These are phyloP conservation scores for Zelopaecilomyces penicillatus DNA, from an alignment of 2,329 filamentous ascomycete genomes.

Conservation along the genomic window DNA sequence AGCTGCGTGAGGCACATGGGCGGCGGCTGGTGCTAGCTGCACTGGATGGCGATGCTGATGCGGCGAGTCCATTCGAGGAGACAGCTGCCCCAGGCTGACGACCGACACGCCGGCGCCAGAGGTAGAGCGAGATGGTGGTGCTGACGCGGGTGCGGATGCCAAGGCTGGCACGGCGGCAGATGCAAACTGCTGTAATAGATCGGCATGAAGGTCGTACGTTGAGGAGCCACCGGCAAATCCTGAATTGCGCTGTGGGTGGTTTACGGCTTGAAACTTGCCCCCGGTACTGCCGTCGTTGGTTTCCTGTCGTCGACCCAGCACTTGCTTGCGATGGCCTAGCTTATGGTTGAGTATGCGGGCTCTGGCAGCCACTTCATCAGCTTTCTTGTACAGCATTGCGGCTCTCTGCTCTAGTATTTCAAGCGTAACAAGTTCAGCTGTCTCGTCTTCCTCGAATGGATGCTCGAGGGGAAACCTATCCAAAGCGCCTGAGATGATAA, in stretches of 20 bases:
- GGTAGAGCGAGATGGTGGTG: conserved; percentile 18
- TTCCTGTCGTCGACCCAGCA: conserved; percentile 21
- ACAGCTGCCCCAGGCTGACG: conserved; percentile 16
- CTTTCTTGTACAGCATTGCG: conserved; percentile 67
- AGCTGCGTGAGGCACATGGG: neutral
- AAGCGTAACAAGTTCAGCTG: conserved; percentile 73
- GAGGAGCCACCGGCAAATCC: conserved; percentile 15
- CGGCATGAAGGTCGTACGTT: conserved; percentile 42
- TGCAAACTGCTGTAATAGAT: conserved; percentile 47
- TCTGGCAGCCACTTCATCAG: conserved; percentile 58
- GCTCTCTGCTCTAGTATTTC: conserved; percentile 77
- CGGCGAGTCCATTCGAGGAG: conserved; percentile 17
- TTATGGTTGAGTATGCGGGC: conserved; percentile 74
- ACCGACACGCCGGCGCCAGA: conserved; percentile 19
- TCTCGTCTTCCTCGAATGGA: conserved; percentile 77
- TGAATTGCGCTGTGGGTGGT: conserved; percentile 18
- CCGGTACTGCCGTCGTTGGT: conserved; percentile 21
- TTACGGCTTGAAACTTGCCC: conserved; percentile 28
- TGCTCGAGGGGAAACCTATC: conserved; percentile 71
- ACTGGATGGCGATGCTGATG: conserved; percentile 12
- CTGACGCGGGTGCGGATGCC: conserved; percentile 12
- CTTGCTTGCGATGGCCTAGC: conserved; percentile 34
- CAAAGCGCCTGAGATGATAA: conserved; percentile 74
- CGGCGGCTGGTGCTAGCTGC: conserved; percentile 5
- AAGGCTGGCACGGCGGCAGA: conserved; percentile 13